These are phyloP conservation scores for Hansenula sp. DNA, from an alignment of 1,139 yeast species.

Conservation along the genomic window DNA sequence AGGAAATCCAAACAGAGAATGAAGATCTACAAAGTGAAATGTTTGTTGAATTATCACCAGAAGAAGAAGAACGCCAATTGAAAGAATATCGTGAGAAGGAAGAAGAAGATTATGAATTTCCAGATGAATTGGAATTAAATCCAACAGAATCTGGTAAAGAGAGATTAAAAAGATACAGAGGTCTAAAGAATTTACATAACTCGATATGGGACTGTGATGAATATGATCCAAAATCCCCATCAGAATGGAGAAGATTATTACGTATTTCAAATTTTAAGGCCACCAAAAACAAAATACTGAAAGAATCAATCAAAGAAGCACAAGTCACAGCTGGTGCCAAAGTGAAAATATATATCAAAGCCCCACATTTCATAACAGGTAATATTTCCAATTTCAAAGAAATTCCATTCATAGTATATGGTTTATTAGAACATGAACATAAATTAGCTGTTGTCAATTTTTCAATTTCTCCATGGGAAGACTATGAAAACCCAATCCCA, in stretches of 20 bases:
- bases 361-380: slow-evolving; percentile 50
- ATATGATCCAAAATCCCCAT: slow-evolving; percentile 69
- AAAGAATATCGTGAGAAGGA: slow-evolving; percentile 65
- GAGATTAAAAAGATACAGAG: slow-evolving; percentile 74
- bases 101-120: slow-evolving; percentile 86
- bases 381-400: slow-evolving; percentile 34
- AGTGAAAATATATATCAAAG: slow-evolving; percentile 56
- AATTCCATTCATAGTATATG: slow-evolving; percentile 62
- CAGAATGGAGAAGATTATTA: slow-evolving; percentile 71
- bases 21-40: slow-evolving; percentile 50
- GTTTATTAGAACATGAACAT: slow-evolving; percentile 81
- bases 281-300: slow-evolving; percentile 65
- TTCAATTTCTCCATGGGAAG: slow-evolving; percentile 85
- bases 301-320: slow-evolving; percentile 53
- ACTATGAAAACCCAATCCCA: slow-evolving; percentile 77
- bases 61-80: slow-evolving; percentile 80
- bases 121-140: slow-evolving; percentile 86
- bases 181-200: slow-evolving; percentile 75
- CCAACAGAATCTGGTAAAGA: slow-evolving; percentile 77
- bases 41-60: slow-evolving; percentile 73
- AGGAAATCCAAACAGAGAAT: slow-evolving; percentile 40
- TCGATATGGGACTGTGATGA: slow-evolving; percentile 91
- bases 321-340: slow-evolving; percentile 65
- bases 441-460: slow-evolving; percentile 80
- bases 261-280: slow-evolving; percentile 77